Evolutionary conservation across 805 yeast species (phyloP).

Genomic region (Candida maris): DNA sequence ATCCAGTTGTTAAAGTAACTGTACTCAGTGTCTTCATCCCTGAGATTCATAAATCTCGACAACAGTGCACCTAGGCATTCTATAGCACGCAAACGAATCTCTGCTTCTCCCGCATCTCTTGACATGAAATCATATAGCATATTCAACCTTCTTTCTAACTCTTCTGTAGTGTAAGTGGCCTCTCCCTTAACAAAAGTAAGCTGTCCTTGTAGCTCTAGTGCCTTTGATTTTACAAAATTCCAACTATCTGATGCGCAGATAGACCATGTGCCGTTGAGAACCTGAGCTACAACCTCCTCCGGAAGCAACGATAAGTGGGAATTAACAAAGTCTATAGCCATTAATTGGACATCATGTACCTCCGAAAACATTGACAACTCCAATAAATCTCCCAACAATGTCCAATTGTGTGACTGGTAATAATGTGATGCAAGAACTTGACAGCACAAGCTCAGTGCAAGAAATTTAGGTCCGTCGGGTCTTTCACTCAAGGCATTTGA

Average conservation of each 20-base stretch:
- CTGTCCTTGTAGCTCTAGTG: conserved; percentile 33
- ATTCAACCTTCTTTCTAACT: conserved; percentile 20
- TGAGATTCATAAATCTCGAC: conserved; percentile 3
- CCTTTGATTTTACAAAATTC: conserved; percentile 43
- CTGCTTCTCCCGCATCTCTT: conserved; percentile 37
- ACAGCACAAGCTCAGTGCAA: conserved; percentile 37
- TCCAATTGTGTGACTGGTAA: conserved; percentile 12
- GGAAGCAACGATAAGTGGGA: conserved; percentile 1
- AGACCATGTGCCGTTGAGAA: conserved; percentile 22
- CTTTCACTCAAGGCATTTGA: conserved; percentile 26
- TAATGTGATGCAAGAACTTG: conserved; percentile 29
- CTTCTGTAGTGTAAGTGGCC: not conserved
- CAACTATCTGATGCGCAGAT: conserved; percentile 30
- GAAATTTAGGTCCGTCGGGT: conserved; percentile 49
- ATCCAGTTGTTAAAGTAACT: conserved; percentile 28
- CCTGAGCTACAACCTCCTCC: conserved; percentile 1
- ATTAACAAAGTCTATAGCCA: conserved; percentile 35
- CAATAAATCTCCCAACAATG: conserved; percentile 27
- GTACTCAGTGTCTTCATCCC: not conserved
- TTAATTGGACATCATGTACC: conserved; percentile 43
- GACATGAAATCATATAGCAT: conserved; percentile 29
- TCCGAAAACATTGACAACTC: conserved; percentile 36
- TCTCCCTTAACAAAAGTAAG: conserved; percentile 11
- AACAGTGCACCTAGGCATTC: conserved; percentile 8
- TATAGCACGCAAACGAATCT: conserved; percentile 7